These are phyloP conservation scores for Alopecurus myosuroides DNA, from an alignment of 176 grass and related monocot species.

Conservation along the genomic window DNA sequence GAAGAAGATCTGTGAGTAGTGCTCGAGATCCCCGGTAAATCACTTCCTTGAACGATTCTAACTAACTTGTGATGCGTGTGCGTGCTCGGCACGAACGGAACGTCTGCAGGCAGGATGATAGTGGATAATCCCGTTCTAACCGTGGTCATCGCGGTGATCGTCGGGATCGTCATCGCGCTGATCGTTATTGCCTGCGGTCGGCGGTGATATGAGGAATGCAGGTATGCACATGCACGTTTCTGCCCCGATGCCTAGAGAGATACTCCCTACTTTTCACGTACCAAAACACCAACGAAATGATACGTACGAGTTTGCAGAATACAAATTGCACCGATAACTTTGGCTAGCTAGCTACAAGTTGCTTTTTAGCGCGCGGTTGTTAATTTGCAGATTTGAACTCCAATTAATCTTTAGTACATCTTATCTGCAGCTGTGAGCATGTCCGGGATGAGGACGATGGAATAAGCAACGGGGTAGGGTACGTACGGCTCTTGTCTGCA, in stretches of 20 bases:
- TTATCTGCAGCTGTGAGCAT: too few relatives aligned
- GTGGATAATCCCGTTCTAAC: background rate
- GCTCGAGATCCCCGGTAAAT: background rate
- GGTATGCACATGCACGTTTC: too few relatives aligned
- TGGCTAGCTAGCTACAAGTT: background rate
- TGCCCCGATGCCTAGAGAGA: too few relatives aligned
- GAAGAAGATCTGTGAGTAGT: constrained; percentile 44
- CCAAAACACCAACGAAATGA: too few relatives aligned
- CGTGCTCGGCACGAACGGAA: background rate
- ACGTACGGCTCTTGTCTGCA: too few relatives aligned
- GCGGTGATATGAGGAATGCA: background rate
- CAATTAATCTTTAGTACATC: too few relatives aligned
- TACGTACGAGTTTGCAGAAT: background rate
- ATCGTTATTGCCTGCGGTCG: background rate
- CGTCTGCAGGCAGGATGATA: background rate
- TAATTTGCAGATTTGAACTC: too few relatives aligned
- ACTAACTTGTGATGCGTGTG: background rate
- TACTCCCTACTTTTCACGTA: background rate
- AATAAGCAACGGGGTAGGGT: too few relatives aligned
- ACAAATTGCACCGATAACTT: background rate
- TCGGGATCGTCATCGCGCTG: background rate
- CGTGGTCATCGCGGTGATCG: background rate
- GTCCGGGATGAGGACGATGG: too few relatives aligned
- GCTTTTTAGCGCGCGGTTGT: background rate
- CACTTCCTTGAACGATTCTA: background rate